A percentile compares a stretch with the other conserved stretches of the same genome.
These are phyloP conservation scores for Mimosa bimucronata DNA, from an alignment of 306 rosid genomes.

Conservation along the genomic window DNA sequence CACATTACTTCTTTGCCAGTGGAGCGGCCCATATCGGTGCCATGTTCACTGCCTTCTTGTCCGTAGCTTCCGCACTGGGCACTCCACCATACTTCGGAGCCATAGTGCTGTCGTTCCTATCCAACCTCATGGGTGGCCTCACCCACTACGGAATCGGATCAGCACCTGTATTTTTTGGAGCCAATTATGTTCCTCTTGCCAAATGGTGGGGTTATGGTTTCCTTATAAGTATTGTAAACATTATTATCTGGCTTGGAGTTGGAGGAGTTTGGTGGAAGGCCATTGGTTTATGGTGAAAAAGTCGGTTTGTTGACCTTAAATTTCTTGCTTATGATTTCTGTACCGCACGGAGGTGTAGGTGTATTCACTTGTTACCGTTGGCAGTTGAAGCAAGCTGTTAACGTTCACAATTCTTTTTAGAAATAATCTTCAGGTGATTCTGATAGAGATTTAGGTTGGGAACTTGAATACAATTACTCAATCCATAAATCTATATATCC, in stretches of 20 bases:
- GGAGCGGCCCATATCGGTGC: conserved; percentile 99
- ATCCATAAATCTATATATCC: not conserved
- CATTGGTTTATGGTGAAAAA: conserved; percentile 82
- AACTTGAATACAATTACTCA: conserved; percentile 39
- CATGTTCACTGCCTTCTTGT: conserved; percentile 97
- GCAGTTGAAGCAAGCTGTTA: conserved; percentile 48
- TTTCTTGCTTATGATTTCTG: conserved; percentile 34
- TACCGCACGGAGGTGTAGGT: conserved; percentile 37
- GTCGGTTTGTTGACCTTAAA: conserved; percentile 36
- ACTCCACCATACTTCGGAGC: conserved; percentile 94
- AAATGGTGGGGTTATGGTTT: conserved; percentile 99
- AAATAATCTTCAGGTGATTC: conserved; percentile 54
- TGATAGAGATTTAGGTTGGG: conserved; percentile 41
- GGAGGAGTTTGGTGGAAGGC: conserved; percentile 97
- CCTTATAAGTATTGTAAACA: conserved; percentile 75
- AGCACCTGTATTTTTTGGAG: conserved; percentile 95
- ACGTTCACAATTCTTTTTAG: conserved; percentile 44
- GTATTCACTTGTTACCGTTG: conserved; percentile 31
- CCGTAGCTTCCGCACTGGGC: conserved; percentile 97
- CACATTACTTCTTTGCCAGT: conserved; percentile 99
- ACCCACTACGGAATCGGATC: conserved; percentile 99
- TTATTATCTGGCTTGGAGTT: conserved; percentile 89
- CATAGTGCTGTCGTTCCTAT: conserved; percentile 87
- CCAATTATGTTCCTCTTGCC: conserved; percentile 91
- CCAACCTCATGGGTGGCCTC: conserved; percentile 98